Evolutionary conservation across 345 rosid species (phyloP).

Genomic region (Triadica sebifera): DNA sequence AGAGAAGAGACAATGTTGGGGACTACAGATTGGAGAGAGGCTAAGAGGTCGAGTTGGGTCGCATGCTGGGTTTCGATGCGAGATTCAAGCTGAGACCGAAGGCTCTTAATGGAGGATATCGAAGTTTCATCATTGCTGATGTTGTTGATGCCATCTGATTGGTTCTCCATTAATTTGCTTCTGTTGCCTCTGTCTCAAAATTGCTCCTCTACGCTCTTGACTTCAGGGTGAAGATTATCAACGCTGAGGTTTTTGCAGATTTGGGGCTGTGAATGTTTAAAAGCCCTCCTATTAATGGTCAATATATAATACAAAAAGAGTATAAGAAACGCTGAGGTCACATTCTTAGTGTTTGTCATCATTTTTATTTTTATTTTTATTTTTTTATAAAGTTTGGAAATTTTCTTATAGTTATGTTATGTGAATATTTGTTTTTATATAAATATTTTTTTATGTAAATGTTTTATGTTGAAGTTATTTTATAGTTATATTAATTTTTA

Average conservation of each 20-base stretch:
- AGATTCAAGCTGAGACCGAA: constrained; percentile 63
- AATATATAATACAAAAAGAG: too few species aligned
- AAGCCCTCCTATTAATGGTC: too few species aligned
- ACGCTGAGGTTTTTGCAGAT: not conserved
- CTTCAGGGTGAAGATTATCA: not conserved
- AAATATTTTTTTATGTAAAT: too few species aligned
- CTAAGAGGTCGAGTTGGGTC: constrained; percentile 61
- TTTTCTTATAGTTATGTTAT: too few species aligned
- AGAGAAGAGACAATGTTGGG: constrained; percentile 70
- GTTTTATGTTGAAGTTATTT: too few species aligned
- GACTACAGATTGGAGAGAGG: constrained; percentile 62
- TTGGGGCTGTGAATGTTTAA: constrained; percentile 6
- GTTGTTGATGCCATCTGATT: constrained; percentile 32
- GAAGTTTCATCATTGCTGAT: constrained; percentile 6
- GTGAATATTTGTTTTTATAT: too few species aligned
- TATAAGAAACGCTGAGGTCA: too few species aligned
- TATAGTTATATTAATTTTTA: too few species aligned
- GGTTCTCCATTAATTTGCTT: constrained; percentile 39
- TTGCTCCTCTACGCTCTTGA: not conserved
- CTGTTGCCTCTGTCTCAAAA: not conserved
- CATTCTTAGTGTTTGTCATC: too few species aligned
- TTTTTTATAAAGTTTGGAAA: too few species aligned
- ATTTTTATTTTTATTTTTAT: too few species aligned
- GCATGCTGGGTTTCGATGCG: constrained; percentile 59
- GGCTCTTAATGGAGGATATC: constrained; percentile 46